Percentiles rank a stretch among this genome's conserved stretches.
phyloP scores from a whole-genome alignment of 345 rosid species.

The Corchorus capsularis region DNA sequence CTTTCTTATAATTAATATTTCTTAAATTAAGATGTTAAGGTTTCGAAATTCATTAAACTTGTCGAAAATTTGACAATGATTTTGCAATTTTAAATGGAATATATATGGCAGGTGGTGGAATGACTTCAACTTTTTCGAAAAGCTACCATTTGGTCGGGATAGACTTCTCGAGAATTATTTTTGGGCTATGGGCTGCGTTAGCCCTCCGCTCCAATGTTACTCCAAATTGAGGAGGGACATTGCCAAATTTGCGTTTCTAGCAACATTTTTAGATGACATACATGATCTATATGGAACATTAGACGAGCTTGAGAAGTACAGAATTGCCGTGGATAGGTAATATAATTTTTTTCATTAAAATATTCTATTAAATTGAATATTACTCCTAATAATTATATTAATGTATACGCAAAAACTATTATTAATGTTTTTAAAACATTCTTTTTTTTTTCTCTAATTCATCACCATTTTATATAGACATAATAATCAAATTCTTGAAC shows the following conservation, averaged over 20 bases:
- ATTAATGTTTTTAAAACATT: too few species aligned
- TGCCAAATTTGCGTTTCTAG: not conserved
- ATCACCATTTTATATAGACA: too few species aligned
- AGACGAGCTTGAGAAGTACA: not conserved
- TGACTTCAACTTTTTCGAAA: constrained; percentile 9
- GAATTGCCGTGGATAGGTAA: not conserved
- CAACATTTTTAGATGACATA: not conserved
- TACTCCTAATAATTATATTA: too few species aligned
- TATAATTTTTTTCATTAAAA: too few species aligned
- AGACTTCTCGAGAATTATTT: not conserved
- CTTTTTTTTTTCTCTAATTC: too few species aligned
- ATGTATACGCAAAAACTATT: too few species aligned
- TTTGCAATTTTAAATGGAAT: not conserved
- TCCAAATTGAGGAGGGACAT: not conserved
- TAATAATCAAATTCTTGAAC: too few species aligned
- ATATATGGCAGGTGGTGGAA: constrained; percentile 8
- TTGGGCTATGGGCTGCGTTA: not conserved
- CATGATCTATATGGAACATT: not conserved
- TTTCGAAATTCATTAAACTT: too few species aligned
- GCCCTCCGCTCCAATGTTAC: not conserved
- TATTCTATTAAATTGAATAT: too few species aligned
- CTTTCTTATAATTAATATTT: too few species aligned
- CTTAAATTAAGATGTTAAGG: too few species aligned
- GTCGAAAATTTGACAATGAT: too few species aligned
- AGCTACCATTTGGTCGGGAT: not conserved